These are phyloP conservation scores for Plasmodium cynomolgi DNA, from an alignment of 169 alveolate species.

Conservation along the genomic window DNA sequence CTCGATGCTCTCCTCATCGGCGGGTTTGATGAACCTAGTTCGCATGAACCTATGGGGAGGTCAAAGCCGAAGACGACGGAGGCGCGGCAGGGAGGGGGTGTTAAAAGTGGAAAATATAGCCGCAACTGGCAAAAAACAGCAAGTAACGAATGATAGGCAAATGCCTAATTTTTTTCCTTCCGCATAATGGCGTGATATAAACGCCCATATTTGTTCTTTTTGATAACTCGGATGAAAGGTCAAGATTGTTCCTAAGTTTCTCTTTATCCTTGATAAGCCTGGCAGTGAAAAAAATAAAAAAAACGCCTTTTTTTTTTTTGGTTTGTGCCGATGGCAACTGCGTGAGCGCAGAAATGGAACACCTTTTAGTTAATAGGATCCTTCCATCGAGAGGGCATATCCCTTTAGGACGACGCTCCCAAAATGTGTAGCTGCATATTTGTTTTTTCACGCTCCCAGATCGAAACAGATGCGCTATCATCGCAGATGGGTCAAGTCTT, in stretches of 20 bases:
- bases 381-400: background rate
- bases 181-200: background rate
- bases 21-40: conserved; percentile 52
- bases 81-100: background rate
- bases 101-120: background rate
- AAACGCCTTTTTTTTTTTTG: background rate
- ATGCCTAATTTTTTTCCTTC: background rate
- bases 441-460: too few relatives aligned
- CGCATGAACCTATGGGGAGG: conserved; percentile 33
- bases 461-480: background rate
- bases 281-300: background rate
- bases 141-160: background rate
- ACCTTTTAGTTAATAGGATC: background rate
- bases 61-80: background rate
- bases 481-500: background rate
- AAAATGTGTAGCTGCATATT: background rate
- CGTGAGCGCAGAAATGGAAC: background rate
- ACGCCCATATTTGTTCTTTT: background rate
- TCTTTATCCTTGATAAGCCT: conserved; percentile 70
- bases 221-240: conserved; percentile 70
- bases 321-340: background rate
- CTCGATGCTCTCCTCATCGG: background rate
- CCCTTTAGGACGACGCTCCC: background rate
- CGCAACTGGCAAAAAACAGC: background rate
- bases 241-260: conserved; percentile 36